These are phyloP conservation scores for Cucumis hystrix DNA, from an alignment of 306 rosid species.

Conservation along the genomic window DNA sequence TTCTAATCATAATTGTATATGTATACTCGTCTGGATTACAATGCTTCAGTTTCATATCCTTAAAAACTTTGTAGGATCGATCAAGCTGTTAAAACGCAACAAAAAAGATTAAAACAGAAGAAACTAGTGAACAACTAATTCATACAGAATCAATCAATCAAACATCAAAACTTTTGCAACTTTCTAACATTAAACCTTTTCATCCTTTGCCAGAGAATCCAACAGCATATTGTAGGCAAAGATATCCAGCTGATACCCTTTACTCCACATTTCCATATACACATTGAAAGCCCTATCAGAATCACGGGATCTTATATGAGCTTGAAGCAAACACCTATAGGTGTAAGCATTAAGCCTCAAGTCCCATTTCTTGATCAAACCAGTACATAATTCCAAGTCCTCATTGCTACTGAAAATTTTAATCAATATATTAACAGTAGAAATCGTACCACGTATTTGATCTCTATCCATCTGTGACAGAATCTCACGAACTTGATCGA, in stretches of 20 bases:
- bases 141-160: neutral
- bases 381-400: conserved; percentile 39
- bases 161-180: neutral
- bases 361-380: conserved; percentile 64
- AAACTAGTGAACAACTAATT: neutral
- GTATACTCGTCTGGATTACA: conserved; percentile 81
- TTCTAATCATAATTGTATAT: conserved; percentile 80
- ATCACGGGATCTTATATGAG: conserved; percentile 49
- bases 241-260: conserved; percentile 52
- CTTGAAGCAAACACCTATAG: conserved; percentile 85
- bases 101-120: neutral
- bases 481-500: conserved; percentile 36
- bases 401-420: conserved; percentile 41
- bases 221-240: conserved; percentile 70
- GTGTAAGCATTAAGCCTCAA: conserved; percentile 58
- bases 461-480: conserved; percentile 44
- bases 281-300: conserved; percentile 34
- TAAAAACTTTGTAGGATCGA: conserved; percentile 51
- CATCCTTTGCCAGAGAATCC: conserved; percentile 66
- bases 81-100: conserved; percentile 47
- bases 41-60: conserved; percentile 76
- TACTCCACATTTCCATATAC: conserved; percentile 38
- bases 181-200: conserved; percentile 28
- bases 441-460: conserved; percentile 47
- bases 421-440: conserved; percentile 66